Evolutionary conservation across 108 stramenopile species (phyloP).

Genomic region (Mediolabrus comicus): DNA sequence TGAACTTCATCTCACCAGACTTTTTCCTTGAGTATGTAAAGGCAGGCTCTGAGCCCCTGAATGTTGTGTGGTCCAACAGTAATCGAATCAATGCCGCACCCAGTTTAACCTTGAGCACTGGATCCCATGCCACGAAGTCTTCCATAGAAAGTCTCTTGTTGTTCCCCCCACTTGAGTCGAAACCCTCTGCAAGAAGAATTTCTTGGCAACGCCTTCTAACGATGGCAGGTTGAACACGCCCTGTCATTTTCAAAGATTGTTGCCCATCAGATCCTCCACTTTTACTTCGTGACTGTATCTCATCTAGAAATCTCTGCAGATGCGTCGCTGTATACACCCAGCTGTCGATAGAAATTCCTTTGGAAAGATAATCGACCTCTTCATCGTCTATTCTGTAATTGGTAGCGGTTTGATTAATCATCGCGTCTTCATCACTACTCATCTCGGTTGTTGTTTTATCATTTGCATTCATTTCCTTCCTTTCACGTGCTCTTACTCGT

Average conservation of each 20-base stretch:
- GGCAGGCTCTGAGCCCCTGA: slow-evolving; percentile 55
- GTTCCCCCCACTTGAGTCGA: slow-evolving; percentile 24
- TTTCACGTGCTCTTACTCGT: slow-evolving; percentile 48
- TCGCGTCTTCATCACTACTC: background rate
- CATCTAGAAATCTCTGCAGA: slow-evolving; percentile 39
- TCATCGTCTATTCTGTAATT: slow-evolving; percentile 30
- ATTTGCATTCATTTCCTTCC: background rate
- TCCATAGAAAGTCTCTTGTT: slow-evolving; percentile 44
- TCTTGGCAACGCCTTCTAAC: slow-evolving; percentile 58
- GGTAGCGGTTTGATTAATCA: background rate
- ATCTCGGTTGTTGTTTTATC: background rate
- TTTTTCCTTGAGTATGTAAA: slow-evolving; percentile 53
- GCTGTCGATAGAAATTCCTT: slow-evolving; percentile 14
- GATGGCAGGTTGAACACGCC: slow-evolving; percentile 52
- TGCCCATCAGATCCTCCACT: slow-evolving; percentile 5
- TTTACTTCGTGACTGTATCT: slow-evolving; percentile 20
- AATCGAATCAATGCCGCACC: slow-evolving; percentile 81
- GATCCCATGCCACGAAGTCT: slow-evolving; percentile 69
- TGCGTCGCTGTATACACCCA: slow-evolving; percentile 46
- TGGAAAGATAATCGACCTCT: slow-evolving; percentile 5
- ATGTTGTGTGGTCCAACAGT: slow-evolving; percentile 59
- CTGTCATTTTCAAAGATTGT: slow-evolving; percentile 45
- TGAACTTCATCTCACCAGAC: slow-evolving; percentile 25
- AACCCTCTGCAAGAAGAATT: slow-evolving; percentile 46
- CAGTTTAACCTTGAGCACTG: slow-evolving; percentile 65